Percentiles rank a stretch among this genome's conserved stretches.
phyloP scores from a whole-genome alignment of 768 basidiomycete species.

The Mycena alexandri region DNA sequence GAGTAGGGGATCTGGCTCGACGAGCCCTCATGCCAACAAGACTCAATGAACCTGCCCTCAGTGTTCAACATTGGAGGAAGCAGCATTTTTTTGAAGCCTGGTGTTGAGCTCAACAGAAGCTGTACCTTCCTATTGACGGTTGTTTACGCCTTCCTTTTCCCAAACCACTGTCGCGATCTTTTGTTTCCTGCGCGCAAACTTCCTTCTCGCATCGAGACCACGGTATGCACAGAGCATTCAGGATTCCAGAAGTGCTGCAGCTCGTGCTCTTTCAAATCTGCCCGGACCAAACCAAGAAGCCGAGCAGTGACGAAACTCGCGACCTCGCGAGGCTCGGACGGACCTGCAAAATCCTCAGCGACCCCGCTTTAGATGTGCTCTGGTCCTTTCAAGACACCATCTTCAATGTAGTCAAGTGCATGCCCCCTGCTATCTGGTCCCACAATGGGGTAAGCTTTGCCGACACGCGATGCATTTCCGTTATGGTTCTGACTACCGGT shows the following conservation, averaged over 20 bases:
- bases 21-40: too few relatives aligned
- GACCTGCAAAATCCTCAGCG: neutral
- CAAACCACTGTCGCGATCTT: too few relatives aligned
- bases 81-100: too few relatives aligned
- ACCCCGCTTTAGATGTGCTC: neutral
- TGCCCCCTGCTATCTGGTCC: neutral
- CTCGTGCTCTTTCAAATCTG: neutral
- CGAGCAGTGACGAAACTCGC: neutral
- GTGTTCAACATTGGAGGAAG: too few relatives aligned
- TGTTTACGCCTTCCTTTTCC: too few relatives aligned
- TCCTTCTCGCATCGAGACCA: too few relatives aligned
- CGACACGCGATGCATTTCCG: too few relatives aligned
- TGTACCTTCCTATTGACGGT: too few relatives aligned
- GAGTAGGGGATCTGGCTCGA: too few relatives aligned
- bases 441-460: neutral
- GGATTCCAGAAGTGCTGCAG: neutral
- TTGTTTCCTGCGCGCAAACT: too few relatives aligned
- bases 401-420: neutral
- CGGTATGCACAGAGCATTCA: neutral
- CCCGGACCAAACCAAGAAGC: neutral
- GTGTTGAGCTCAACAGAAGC: too few relatives aligned
- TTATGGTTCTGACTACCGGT: neutral
- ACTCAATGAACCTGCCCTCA: too few relatives aligned
- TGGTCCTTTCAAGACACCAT: conserved; percentile 3
- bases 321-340: neutral